A percentile compares a stretch with the other conserved stretches of the same genome.
Evolutionary conservation across 1,284 basidiomycete species (phyloP).

Genomic region (Trichosporon inkin): DNA sequence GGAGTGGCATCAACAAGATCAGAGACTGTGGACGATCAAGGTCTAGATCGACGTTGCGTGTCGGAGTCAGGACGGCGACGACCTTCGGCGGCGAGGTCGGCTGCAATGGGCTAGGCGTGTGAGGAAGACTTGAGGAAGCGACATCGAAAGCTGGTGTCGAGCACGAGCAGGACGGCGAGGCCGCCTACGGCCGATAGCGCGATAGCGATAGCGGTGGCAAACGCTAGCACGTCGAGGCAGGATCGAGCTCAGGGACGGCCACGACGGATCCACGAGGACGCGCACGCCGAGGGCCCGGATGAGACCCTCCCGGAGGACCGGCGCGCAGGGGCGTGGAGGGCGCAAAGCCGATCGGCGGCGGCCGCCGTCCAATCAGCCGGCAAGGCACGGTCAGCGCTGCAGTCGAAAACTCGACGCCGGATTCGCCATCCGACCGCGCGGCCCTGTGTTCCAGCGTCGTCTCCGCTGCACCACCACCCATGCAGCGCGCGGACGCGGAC

Average conservation of each 20-base stretch:
- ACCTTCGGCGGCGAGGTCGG: too few relatives aligned
- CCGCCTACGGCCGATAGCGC: too few relatives aligned
- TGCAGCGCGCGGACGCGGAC: too few relatives aligned
- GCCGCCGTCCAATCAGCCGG: background rate
- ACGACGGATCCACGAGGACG: background rate
- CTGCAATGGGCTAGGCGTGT: too few relatives aligned
- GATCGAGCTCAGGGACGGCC: background rate
- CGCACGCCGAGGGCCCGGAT: background rate
- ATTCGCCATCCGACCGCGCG: background rate
- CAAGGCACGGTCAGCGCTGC: background rate
- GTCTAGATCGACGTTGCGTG: too few relatives aligned
- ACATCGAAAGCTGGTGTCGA: too few relatives aligned
- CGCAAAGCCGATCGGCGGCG: background rate
- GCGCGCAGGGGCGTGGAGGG: background rate
- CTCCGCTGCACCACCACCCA: too few relatives aligned
- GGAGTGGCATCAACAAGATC: too few relatives aligned
- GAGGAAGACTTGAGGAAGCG: too few relatives aligned
- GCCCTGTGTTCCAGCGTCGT: background rate
- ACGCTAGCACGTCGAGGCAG: background rate
- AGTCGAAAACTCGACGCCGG: background rate
- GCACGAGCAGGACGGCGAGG: too few relatives aligned
- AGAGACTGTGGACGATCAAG: too few relatives aligned
- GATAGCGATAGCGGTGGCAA: slow-evolving; percentile 4
- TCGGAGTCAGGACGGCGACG: too few relatives aligned
- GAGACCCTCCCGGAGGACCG: background rate